A percentile compares a stretch with the other conserved stretches of the same genome.
Evolutionary conservation across 1,139 yeast genomes (phyloP).

Genomic region (Debaryomyces subglobosus): DNA sequence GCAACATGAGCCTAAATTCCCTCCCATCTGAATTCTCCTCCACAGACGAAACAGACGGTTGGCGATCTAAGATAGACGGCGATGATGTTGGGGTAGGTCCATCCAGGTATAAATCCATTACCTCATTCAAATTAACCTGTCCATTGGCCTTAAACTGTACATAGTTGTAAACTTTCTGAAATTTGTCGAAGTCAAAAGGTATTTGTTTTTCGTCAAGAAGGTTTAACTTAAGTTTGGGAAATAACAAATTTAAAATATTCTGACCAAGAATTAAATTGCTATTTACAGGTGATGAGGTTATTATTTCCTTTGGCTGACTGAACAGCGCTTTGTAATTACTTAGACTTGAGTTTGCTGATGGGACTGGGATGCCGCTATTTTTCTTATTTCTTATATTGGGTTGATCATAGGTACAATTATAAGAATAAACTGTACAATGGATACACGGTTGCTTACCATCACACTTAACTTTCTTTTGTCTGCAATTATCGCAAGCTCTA

Average conservation of each 20-base stretch:
- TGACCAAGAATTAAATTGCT: slow-evolving; percentile 22
- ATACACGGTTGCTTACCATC: slow-evolving; percentile 88
- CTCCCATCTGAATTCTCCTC: slow-evolving; percentile 24
- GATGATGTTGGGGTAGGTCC: slow-evolving; percentile 18
- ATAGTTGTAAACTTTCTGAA: slow-evolving; percentile 27
- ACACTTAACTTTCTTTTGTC: slow-evolving; percentile 81
- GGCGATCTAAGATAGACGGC: slow-evolving; percentile 15
- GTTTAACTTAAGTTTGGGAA: slow-evolving; percentile 53
- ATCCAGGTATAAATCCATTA: slow-evolving; percentile 31
- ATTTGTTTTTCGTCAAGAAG: slow-evolving; percentile 34
- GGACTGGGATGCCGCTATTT: slow-evolving; percentile 36
- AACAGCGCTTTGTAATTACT: background rate
- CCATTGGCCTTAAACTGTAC: slow-evolving; percentile 25
- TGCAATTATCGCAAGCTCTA: slow-evolving; percentile 82
- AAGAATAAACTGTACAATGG: slow-evolving; percentile 87
- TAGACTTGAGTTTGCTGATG: slow-evolving; percentile 15
- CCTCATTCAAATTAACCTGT: slow-evolving; percentile 23
- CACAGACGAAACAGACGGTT: slow-evolving; percentile 21
- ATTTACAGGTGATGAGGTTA: background rate
- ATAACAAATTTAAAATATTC: slow-evolving; percentile 40
- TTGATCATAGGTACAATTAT: slow-evolving; percentile 69
- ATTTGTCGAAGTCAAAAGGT: slow-evolving; percentile 38
- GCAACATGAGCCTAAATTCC: slow-evolving; percentile 70
- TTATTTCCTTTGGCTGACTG: background rate
- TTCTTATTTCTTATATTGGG: slow-evolving; percentile 66